A percentile compares a stretch with the other conserved stretches of the same genome.
These are phyloP conservation scores for Mucor saturninus DNA, from an alignment of 371 early-diverging fungal species.

Conservation along the genomic window DNA sequence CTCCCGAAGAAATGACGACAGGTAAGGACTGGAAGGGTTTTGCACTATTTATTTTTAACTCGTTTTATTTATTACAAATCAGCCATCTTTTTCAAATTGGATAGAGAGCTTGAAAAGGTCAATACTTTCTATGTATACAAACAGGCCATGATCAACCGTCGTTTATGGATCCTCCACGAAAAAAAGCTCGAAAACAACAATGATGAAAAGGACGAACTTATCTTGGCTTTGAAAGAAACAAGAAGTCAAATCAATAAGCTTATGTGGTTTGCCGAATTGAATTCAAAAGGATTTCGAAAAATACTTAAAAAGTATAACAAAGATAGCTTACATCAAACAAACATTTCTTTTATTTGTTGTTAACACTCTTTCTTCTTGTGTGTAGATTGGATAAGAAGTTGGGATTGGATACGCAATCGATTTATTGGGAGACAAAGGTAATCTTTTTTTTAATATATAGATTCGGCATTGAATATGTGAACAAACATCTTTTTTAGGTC, in stretches of 20 bases:
- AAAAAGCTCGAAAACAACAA: constrained; percentile 47
- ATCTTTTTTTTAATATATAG: neutral
- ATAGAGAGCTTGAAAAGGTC: constrained; percentile 73
- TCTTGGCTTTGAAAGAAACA: constrained; percentile 64
- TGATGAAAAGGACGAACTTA: constrained; percentile 59
- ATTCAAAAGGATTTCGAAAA: constrained; percentile 69
- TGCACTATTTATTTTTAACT: too few relatives aligned
- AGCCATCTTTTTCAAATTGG: constrained; percentile 69
- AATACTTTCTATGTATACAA: constrained; percentile 69
- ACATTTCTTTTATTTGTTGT: constrained; percentile 1
- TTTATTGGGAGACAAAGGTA: constrained; percentile 63
- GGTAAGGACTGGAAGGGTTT: constrained; percentile 31
- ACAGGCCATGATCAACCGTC: constrained; percentile 61
- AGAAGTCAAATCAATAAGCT: constrained; percentile 62
- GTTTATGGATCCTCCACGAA: constrained; percentile 65
- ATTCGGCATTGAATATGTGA: neutral
- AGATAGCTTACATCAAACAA: neutral
- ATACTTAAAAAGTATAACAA: constrained; percentile 73
- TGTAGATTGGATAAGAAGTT: constrained; percentile 69
- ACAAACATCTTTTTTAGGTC: constrained; percentile 25
- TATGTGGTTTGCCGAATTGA: constrained; percentile 70
- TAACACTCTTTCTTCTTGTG: constrained; percentile 6
- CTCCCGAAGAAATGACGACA: constrained; percentile 41
- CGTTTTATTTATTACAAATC: too few relatives aligned
- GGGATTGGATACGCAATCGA: constrained; percentile 45